Base-by-base conservation (phyloP, 2,329 filamentous ascomycete species). In the Ceratocystis ficicola region DNA sequence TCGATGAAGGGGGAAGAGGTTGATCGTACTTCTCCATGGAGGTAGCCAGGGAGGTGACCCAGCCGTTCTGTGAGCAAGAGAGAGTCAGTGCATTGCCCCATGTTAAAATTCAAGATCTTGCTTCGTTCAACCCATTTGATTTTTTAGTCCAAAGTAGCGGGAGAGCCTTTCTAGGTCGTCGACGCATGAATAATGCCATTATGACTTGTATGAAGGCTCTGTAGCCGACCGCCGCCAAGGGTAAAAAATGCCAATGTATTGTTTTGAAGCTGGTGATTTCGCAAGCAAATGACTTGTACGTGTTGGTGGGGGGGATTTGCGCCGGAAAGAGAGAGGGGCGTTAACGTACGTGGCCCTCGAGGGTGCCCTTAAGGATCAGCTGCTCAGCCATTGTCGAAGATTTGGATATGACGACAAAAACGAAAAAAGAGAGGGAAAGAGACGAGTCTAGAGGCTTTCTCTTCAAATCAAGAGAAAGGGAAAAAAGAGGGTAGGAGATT, bases 41-140 rank as follows among this genome's bases (percentile, higher is more conserved):
- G 79, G 93, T 97, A 75, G 93, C 93, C 81, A 97, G 85, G 83
- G 86, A 91, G 81, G 93, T 97, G 83, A 97, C 93, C 93, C 93
- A 97, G 86, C 93, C 93, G 85, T 89, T 94, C 83, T 85, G 73
- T 71, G 25, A 59, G 28, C 71, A 63, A 67, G 57, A 17, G 62
- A 63, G 63, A 67, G 60, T 68, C 65, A 65, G 67, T 59, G 64
- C 50, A 64, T 67, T 62, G 62, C 62, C 62, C 66, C 59, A 63
- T 66, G 44, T 63, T 17, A 62, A 64, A 32, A 62, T 59, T 63
- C 44, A 52, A 41, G 36, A 46, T 22, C 22, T 60, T 60, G 65
- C 65, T 67, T 63, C 59, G 50, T 59, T 22, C 50, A 67, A 62
- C 1, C 50, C 44, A 55, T 55, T 41, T 41, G 10, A 15, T 0